Conservation (phyloP, 2,329 filamentous ascomycete species). For the Trichoderma atrobrunneum region DNA sequence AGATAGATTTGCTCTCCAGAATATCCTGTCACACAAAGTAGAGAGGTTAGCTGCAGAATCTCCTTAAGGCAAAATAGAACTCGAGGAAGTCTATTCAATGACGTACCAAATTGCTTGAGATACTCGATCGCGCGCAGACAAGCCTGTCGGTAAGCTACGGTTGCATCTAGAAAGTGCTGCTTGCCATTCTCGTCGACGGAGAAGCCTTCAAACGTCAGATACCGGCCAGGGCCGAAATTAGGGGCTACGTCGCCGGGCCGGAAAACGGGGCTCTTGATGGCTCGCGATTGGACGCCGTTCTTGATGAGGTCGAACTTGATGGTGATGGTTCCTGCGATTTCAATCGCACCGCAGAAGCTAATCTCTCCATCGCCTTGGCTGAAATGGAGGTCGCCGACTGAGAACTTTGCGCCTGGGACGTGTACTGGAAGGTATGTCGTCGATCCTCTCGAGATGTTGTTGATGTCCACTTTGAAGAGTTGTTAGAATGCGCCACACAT, state of each 20-base stretch:
- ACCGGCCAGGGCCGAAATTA: conserved; percentile 74
- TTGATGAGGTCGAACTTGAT: conserved; percentile 89
- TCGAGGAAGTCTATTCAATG: background rate
- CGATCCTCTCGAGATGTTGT: conserved; percentile 74
- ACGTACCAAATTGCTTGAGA: conserved; percentile 34
- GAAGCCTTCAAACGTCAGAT: conserved; percentile 63
- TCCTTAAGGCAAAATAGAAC: background rate
- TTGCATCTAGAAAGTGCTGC: conserved; percentile 85
- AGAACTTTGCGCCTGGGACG: conserved; percentile 83
- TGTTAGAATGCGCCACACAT: background rate
- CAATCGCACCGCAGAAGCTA: conserved; percentile 83
- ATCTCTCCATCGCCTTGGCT: conserved; percentile 84
- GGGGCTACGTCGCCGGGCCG: conserved; percentile 84
- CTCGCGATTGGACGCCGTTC: conserved; percentile 69
- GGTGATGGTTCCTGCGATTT: conserved; percentile 90
- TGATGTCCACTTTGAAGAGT: conserved; percentile 66
- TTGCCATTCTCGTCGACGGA: conserved; percentile 84
- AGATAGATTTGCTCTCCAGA: conserved; percentile 79
- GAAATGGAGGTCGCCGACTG: conserved; percentile 85
- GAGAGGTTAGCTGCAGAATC: background rate
- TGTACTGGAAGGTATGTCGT: conserved; percentile 89
- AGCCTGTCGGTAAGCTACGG: conserved; percentile 82
- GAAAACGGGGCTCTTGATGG: conserved; percentile 81
- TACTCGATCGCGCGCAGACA: conserved; percentile 53
- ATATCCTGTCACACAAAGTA: conserved; percentile 50